Evolutionary conservation across 2,329 filamentous ascomycete genomes (phyloP).

Genomic region (Nothophoma quercina): DNA sequence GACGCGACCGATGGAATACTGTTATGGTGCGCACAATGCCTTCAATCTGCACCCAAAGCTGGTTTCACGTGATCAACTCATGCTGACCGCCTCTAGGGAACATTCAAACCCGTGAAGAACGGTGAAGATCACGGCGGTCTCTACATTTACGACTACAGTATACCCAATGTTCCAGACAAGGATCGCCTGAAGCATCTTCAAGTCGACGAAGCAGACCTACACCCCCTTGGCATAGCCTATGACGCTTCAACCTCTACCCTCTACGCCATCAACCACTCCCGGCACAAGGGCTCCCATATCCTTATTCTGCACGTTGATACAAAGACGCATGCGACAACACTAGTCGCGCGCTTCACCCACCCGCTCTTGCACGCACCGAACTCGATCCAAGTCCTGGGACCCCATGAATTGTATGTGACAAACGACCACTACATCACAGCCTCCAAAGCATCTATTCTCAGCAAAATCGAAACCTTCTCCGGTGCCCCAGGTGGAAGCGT

Average conservation of each 20-base stretch:
- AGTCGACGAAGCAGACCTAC: constrained; percentile 43
- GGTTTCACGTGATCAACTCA: too few species aligned
- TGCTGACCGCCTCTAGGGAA: constrained; percentile 28
- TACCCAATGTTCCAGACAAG: constrained; percentile 22
- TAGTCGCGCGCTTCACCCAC: constrained; percentile 44
- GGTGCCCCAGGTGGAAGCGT: constrained; percentile 49
- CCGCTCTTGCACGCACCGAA: constrained; percentile 49
- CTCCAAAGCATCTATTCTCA: constrained; percentile 32
- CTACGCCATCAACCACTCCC: constrained; percentile 52
- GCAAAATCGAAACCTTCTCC: constrained; percentile 51
- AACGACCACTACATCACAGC: constrained; percentile 54
- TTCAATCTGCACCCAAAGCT: too few species aligned
- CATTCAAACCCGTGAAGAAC: constrained; percentile 33
- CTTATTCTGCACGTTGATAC: constrained; percentile 45
- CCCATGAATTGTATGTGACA: constrained; percentile 48
- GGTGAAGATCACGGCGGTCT: constrained; percentile 37
- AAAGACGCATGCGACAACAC: constrained; percentile 30
- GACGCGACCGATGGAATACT: constrained; percentile 55
- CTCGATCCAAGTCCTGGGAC: constrained; percentile 45
- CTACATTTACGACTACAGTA: constrained; percentile 52
- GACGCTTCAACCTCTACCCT: constrained; percentile 46
- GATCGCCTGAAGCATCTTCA: constrained; percentile 35
- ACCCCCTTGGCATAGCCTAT: constrained; percentile 54
- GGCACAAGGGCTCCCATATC: constrained; percentile 34
- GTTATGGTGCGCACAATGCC: constrained; percentile 50